A percentile compares a stretch with the other conserved stretches of the same genome.
These are phyloP conservation scores for Nicotiana tabacum DNA, from an alignment of 257 asterid genomes.

Conservation along the genomic window DNA sequence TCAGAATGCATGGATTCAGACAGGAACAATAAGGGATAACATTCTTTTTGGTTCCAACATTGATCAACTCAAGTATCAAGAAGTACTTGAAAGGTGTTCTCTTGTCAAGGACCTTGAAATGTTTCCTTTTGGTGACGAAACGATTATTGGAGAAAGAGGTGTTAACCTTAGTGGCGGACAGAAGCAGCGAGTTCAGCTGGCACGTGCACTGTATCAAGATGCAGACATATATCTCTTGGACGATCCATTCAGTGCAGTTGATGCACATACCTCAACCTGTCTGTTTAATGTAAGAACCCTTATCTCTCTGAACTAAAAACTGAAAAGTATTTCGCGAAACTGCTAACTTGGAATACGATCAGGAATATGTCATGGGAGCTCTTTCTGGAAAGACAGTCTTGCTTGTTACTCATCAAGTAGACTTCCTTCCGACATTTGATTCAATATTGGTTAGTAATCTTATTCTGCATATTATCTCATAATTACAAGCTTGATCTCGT, in stretches of 20 bases:
- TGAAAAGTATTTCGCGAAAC: background rate
- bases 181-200: constrained; percentile 42
- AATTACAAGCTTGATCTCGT: background rate
- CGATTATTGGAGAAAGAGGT: constrained; percentile 38
- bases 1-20: constrained; percentile 40
- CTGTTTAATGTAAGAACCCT: constrained; percentile 23
- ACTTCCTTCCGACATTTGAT: constrained; percentile 38
- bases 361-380: constrained; percentile 35
- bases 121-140: constrained; percentile 30
- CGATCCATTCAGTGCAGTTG: constrained; percentile 47
- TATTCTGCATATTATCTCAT: background rate
- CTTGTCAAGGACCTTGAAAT: constrained; percentile 31
- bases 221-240: constrained; percentile 37
- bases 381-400: constrained; percentile 27
- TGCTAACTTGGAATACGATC: background rate
- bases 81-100: constrained; percentile 24
- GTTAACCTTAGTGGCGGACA: constrained; percentile 47
- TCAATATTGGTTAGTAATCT: constrained; percentile 32
- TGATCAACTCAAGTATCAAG: constrained; percentile 28
- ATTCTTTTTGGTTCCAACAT: constrained; percentile 29
- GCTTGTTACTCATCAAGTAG: constrained; percentile 47
- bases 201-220: constrained; percentile 37
- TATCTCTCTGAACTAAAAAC: background rate
- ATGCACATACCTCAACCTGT: constrained; percentile 33
- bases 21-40: constrained; percentile 30